These are phyloP conservation scores for Solanum boliviense DNA, from an alignment of 257 asterid species.

Conservation along the genomic window DNA sequence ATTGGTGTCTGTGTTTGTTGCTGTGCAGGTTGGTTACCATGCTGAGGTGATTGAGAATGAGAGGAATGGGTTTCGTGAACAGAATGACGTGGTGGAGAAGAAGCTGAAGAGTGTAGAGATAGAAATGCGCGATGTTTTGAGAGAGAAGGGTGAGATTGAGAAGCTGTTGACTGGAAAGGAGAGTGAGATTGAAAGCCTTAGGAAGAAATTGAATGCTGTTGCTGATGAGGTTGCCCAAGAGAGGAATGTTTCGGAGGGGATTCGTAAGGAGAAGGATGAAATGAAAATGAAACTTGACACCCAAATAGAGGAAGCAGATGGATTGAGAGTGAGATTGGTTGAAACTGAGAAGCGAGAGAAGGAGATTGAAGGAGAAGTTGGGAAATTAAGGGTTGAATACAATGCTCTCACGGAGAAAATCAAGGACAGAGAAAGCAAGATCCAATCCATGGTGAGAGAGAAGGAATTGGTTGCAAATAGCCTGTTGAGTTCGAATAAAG, in stretches of 20 bases:
- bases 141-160: slow-evolving; percentile 25
- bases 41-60: slow-evolving; percentile 25
- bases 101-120: slow-evolving; percentile 29
- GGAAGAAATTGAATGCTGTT: slow-evolving; percentile 19
- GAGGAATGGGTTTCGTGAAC: slow-evolving; percentile 4
- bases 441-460: slow-evolving; percentile 21
- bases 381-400: slow-evolving; percentile 22
- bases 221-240: slow-evolving; percentile 22
- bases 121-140: slow-evolving; percentile 24
- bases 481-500: slow-evolving; percentile 19
- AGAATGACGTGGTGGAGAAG: neutral
- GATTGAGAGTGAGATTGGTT: slow-evolving; percentile 18
- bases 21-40: slow-evolving; percentile 25
- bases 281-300: slow-evolving; percentile 19
- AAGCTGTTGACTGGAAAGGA: slow-evolving; percentile 19
- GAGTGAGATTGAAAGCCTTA: slow-evolving; percentile 27
- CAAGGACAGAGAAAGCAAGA: slow-evolving; percentile 24
- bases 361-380: slow-evolving; percentile 16
- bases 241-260: slow-evolving; percentile 20
- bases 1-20: slow-evolving; percentile 37
- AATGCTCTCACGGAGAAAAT: slow-evolving; percentile 19
- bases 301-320: slow-evolving; percentile 22
- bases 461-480: slow-evolving; percentile 25
- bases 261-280: slow-evolving; percentile 39
- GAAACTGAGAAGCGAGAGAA: slow-evolving; percentile 31